Evolutionary conservation across 768 basidiomycete species (phyloP).

Genomic region (Lentinula edodes): DNA sequence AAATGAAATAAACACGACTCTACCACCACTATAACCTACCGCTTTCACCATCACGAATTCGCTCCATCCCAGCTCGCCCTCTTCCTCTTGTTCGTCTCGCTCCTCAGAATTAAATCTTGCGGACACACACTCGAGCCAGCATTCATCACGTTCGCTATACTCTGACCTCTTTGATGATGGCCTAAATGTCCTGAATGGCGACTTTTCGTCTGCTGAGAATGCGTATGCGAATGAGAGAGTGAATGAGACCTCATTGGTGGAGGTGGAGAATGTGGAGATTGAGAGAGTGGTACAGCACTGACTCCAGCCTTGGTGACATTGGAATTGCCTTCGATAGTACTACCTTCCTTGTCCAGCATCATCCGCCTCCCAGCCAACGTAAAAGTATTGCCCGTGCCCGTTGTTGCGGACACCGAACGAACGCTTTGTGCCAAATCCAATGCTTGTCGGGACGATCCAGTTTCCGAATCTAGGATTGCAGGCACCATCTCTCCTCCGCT

Average conservation of each 20-base stretch:
- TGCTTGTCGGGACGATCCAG: conserved; percentile 21
- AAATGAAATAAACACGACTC: background rate
- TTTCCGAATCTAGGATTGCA: background rate
- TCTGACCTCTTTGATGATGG: conserved; percentile 43
- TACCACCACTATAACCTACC: background rate
- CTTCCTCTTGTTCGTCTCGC: conserved; percentile 37
- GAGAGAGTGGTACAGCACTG: background rate
- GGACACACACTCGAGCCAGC: conserved; percentile 22
- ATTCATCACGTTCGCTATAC: conserved; percentile 19
- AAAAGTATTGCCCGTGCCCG: background rate
- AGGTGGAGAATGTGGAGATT: background rate
- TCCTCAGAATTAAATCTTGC: conserved; percentile 31
- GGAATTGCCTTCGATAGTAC: background rate
- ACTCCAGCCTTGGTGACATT: background rate
- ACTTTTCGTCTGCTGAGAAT: background rate
- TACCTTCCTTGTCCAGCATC: background rate
- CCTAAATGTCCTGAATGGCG: conserved; percentile 5
- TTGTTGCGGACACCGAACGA: background rate
- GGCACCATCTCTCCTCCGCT: conserved; percentile 9
- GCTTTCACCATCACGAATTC: background rate
- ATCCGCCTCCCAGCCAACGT: background rate
- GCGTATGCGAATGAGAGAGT: background rate
- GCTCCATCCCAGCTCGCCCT: conserved; percentile 42
- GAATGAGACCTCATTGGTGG: conserved; percentile 1
- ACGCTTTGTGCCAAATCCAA: conserved; percentile 28